These are phyloP conservation scores for Epichloe brachyelytri DNA, from an alignment of 2,329 filamentous ascomycete genomes.

Conservation along the genomic window DNA sequence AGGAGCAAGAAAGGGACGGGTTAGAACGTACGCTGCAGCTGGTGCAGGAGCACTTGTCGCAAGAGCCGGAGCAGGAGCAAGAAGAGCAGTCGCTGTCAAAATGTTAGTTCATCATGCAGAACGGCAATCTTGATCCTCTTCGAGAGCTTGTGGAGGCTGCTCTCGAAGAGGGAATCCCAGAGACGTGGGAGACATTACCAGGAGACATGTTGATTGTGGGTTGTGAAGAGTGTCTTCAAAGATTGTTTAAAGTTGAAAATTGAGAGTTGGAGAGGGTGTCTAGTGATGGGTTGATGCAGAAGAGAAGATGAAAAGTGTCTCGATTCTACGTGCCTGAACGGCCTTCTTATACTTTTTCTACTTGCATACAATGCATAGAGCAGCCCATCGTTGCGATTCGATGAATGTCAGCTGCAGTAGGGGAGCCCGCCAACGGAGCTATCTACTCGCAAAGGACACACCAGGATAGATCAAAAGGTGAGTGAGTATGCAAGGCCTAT, in stretches of 20 bases:
- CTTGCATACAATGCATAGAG: not conserved
- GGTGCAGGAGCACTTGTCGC: slow-evolving; percentile 12
- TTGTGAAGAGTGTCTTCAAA: not conserved
- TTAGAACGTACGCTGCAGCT: slow-evolving; percentile 11
- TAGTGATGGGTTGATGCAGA: not conserved
- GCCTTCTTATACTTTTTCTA: slow-evolving; percentile 5
- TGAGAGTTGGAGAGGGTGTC: not conserved
- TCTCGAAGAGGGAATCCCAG: too few relatives aligned
- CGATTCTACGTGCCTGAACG: not conserved
- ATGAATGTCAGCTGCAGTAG: slow-evolving; percentile 2
- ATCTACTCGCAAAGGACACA: not conserved
- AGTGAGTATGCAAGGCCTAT: not conserved
- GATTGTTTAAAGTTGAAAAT: not conserved
- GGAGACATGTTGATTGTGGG: slow-evolving; percentile 7
- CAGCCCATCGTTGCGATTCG: not conserved
- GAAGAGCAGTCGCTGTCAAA: slow-evolving; percentile 9
- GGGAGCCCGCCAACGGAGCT: not conserved
- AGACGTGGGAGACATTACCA: slow-evolving; percentile 5
- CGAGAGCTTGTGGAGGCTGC: too few relatives aligned
- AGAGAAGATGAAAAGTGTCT: not conserved
- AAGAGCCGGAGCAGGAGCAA: slow-evolving; percentile 13
- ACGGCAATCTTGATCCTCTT: too few relatives aligned
- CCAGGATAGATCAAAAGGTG: not conserved
- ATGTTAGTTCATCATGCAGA: not conserved
- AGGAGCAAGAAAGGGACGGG: not conserved